Conservation (phyloP, 768 basidiomycete genomes). For the Hericium erinaceus region DNA sequence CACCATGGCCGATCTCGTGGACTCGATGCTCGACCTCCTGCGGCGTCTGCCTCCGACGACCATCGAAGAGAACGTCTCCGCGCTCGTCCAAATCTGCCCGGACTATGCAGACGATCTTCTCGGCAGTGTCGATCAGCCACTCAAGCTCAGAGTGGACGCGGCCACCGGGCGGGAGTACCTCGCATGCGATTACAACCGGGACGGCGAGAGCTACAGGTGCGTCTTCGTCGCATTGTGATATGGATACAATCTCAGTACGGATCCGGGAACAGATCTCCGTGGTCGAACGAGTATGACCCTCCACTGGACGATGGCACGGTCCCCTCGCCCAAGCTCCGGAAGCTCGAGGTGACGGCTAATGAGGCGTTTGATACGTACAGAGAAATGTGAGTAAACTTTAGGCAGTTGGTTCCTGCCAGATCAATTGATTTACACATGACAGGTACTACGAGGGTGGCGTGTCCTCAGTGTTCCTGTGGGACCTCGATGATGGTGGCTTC, state of each 20-base stretch:
- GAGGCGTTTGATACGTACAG: slow-evolving; percentile 97
- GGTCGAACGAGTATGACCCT: slow-evolving; percentile 96
- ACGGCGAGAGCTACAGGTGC: slow-evolving; percentile 85
- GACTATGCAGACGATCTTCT: slow-evolving; percentile 94
- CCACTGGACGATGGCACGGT: slow-evolving; percentile 82
- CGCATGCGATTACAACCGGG: slow-evolving; percentile 88
- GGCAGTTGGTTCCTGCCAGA: background rate
- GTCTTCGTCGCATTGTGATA: background rate
- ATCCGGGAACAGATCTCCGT: slow-evolving; percentile 66
- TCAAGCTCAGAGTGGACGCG: slow-evolving; percentile 72
- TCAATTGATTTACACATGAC: background rate
- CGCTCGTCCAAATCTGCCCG: slow-evolving; percentile 75
- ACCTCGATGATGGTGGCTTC: slow-evolving; percentile 91
- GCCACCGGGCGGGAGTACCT: slow-evolving; percentile 84
- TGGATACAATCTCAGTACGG: background rate
- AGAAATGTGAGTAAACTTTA: slow-evolving; percentile 59
- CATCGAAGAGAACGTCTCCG: slow-evolving; percentile 79
- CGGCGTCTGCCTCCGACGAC: slow-evolving; percentile 89
- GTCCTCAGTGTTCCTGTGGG: slow-evolving; percentile 97
- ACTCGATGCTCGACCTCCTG: slow-evolving; percentile 93
- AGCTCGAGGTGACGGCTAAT: slow-evolving; percentile 88
- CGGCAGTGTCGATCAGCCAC: slow-evolving; percentile 90
- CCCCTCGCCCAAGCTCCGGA: slow-evolving; percentile 77
- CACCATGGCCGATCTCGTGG: slow-evolving; percentile 67
- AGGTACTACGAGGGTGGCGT: slow-evolving; percentile 99